Conservation (phyloP, 495 filamentous ascomycete genomes). For the Penicillium longicatenatum region DNA sequence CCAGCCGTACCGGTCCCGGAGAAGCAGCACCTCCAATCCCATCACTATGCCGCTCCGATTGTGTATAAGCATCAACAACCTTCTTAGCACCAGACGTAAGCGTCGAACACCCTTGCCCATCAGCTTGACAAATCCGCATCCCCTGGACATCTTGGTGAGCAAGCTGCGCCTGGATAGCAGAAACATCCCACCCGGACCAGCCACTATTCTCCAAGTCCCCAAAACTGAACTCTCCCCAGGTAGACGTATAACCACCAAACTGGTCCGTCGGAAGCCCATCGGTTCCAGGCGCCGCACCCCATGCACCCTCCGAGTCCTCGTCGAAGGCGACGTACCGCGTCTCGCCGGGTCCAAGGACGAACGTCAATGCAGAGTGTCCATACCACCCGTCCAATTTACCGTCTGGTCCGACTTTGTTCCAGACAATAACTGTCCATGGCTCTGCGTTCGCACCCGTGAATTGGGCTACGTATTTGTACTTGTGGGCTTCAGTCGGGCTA, state of each 20-base stretch:
- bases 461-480: conserved; percentile 50
- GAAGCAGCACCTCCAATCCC: conserved; percentile 38
- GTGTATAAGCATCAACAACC: conserved; percentile 38
- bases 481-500: conserved; percentile 29
- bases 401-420: conserved; percentile 56
- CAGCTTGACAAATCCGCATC: conserved; percentile 39
- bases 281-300: conserved; percentile 39
- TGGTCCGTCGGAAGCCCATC: conserved; percentile 33
- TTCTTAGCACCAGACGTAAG: conserved; percentile 32
- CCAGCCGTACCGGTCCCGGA: conserved; percentile 34
- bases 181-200: conserved; percentile 50
- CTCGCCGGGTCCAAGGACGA: conserved; percentile 45
- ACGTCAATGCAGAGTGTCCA: conserved; percentile 42
- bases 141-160: conserved; percentile 36
- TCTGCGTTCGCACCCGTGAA: conserved; percentile 40
- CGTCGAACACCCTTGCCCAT: conserved; percentile 34
- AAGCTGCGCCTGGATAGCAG: conserved; percentile 46
- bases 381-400: conserved; percentile 49
- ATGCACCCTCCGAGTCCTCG: conserved; percentile 46
- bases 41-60: conserved; percentile 30
- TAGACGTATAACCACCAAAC: conserved; percentile 42
- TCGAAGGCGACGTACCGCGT: conserved; percentile 51
- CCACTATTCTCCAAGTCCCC: conserved; percentile 36
- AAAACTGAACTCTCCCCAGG: conserved; percentile 51
- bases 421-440: conserved; percentile 48